phyloP scores from a whole-genome alignment of 257 asterid species.

The Paraleonurus japonicus region DNA sequence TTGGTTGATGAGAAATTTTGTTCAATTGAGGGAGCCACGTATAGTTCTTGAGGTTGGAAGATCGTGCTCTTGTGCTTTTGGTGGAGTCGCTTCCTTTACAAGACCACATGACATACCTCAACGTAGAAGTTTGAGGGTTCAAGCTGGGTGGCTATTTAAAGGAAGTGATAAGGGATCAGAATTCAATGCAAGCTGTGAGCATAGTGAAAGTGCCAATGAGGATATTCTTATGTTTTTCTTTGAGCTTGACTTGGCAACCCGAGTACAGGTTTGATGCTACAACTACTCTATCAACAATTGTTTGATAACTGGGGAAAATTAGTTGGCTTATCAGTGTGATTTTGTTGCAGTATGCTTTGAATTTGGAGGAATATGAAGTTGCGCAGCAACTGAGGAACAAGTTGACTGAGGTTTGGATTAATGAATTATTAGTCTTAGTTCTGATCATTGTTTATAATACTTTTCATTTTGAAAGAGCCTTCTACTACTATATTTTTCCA shows the following conservation, averaged over 20 bases:
- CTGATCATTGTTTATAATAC: constrained; percentile 5
- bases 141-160: constrained; percentile 83
- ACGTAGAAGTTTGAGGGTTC: constrained; percentile 53
- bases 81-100: constrained; percentile 33
- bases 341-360: constrained; percentile 82
- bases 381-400: constrained; percentile 91
- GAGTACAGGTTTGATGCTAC: constrained; percentile 71
- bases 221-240: constrained; percentile 93
- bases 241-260: constrained; percentile 93
- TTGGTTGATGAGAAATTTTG: constrained; percentile 41
- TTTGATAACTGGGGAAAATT: constrained; percentile 13
- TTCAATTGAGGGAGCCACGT: constrained; percentile 38
- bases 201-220: constrained; percentile 84
- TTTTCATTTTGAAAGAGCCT: background rate
- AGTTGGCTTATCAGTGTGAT: constrained; percentile 18
- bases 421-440: background rate
- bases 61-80: constrained; percentile 35
- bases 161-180: constrained; percentile 58
- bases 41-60: constrained; percentile 42
- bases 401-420: constrained; percentile 71
- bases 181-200: constrained; percentile 72
- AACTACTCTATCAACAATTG: constrained; percentile 4
- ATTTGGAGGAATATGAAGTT: constrained; percentile 87
- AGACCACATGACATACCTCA: constrained; percentile 32
- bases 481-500: background rate